phyloP scores from a whole-genome alignment of 2,329 filamentous ascomycete species.

The Aspergillus aculeatus region DNA sequence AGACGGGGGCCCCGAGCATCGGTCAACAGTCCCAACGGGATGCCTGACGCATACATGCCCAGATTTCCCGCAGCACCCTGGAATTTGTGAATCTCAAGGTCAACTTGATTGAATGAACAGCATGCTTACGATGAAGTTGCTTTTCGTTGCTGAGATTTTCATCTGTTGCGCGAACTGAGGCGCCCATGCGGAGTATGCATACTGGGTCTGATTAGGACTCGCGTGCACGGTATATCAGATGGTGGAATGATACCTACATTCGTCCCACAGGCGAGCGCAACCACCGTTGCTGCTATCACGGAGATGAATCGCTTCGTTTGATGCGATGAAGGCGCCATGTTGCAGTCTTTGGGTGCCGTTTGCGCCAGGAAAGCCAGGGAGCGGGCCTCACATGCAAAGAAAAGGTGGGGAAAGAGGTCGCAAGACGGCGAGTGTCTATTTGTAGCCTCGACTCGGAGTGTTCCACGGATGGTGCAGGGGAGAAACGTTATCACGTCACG shows the following conservation, averaged over 20 bases:
- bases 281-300: conserved; percentile 78
- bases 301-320: conserved; percentile 68
- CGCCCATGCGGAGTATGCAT: conserved; percentile 97
- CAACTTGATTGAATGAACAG: neutral
- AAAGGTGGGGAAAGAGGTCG: conserved; percentile 1
- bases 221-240: neutral
- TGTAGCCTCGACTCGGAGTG: neutral
- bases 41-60: conserved; percentile 89
- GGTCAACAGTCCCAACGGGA: conserved; percentile 84
- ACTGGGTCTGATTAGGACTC: conserved; percentile 55
- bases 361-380: neutral
- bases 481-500: conserved; percentile 8
- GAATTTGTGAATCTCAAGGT: neutral
- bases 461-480: conserved; percentile 4
- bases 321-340: conserved; percentile 30
- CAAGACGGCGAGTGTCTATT: conserved; percentile 3
- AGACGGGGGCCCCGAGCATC: conserved; percentile 78
- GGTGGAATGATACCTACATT: conserved; percentile 59
- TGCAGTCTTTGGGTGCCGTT: conserved; percentile 3
- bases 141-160: conserved; percentile 85
- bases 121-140: conserved; percentile 75
- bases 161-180: conserved; percentile 89
- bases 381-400: conserved; percentile 3
- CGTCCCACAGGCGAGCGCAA: conserved; percentile 86
- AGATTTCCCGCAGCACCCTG: conserved; percentile 60